These are phyloP conservation scores for Claviceps fusiformis DNA, from an alignment of 2,329 filamentous ascomycete genomes.

Conservation along the genomic window DNA sequence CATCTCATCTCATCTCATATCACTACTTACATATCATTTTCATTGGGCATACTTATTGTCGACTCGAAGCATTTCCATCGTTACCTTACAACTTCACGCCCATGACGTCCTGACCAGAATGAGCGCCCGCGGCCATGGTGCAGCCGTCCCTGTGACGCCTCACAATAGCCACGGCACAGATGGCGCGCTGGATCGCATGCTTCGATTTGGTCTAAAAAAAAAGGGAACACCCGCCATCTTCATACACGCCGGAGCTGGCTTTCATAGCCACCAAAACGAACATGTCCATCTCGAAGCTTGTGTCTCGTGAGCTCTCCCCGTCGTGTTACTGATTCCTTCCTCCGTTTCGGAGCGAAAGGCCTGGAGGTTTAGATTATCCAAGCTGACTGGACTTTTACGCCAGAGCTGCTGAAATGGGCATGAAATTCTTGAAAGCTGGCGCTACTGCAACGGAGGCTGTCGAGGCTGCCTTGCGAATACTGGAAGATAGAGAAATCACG, in stretches of 20 bases:
- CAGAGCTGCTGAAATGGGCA: constrained; percentile 72
- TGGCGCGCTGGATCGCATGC: constrained; percentile 27
- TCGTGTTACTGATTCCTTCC: background rate
- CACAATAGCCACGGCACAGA: constrained; percentile 31
- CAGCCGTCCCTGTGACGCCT: constrained; percentile 28
- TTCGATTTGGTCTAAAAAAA: constrained; percentile 20
- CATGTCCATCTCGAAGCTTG: constrained; percentile 73
- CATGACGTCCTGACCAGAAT: constrained; percentile 17
- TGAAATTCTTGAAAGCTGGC: constrained; percentile 67
- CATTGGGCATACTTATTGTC: constrained; percentile 5
- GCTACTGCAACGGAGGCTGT: constrained; percentile 76
- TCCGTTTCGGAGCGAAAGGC: background rate
- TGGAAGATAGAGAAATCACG: constrained; percentile 91
- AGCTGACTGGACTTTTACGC: background rate
- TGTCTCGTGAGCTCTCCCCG: constrained; percentile 52
- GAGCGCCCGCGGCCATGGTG: constrained; percentile 11
- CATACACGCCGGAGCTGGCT: constrained; percentile 90
- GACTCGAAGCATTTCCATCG: background rate
- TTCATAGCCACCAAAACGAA: constrained; percentile 81
- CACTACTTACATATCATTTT: constrained; percentile 3
- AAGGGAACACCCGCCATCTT: constrained; percentile 60
- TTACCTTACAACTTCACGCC: background rate
- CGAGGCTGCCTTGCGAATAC: constrained; percentile 71
- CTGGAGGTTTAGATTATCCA: too few species aligned
- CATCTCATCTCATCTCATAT: background rate